phyloP scores from a whole-genome alignment of 2,329 filamentous ascomycete genomes.

The Colletotrichum eleusines region DNA sequence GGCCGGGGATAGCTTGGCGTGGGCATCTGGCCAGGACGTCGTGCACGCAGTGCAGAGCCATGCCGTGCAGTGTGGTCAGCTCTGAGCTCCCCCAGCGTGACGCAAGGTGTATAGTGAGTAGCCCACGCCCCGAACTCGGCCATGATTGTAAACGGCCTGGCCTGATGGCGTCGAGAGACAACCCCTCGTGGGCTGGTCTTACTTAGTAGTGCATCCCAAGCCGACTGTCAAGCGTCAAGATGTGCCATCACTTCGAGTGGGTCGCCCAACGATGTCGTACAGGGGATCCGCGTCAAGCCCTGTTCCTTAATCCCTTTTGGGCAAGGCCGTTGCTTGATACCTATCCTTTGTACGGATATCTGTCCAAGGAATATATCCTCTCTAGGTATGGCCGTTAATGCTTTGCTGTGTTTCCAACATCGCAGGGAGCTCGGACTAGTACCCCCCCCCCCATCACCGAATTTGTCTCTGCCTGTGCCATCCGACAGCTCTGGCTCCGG shows the following conservation, averaged over 20 bases:
- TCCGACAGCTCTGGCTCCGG: slow-evolving; percentile 1
- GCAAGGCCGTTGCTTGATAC: slow-evolving; percentile 26
- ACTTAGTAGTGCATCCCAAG: slow-evolving; percentile 10
- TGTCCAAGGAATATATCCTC: slow-evolving; percentile 1
- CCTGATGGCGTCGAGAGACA: slow-evolving; percentile 19
- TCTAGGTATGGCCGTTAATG: slow-evolving; percentile 4
- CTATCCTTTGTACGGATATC: slow-evolving; percentile 28
- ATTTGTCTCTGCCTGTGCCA: slow-evolving; percentile 9
- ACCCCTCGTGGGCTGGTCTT: slow-evolving; percentile 26
- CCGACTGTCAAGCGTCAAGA: slow-evolving; percentile 32
- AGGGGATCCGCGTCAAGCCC: slow-evolving; percentile 36
- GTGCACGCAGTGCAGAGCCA: slow-evolving; percentile 14
- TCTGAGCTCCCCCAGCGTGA: slow-evolving; percentile 21
- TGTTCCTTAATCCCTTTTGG: slow-evolving; percentile 34
- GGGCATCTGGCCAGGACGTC: neutral
- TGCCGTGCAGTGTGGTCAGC: slow-evolving; percentile 9
- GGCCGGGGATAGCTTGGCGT: slow-evolving; percentile 32
- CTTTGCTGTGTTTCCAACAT: slow-evolving; percentile 13
- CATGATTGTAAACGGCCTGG: slow-evolving; percentile 19
- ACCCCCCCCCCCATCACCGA: slow-evolving; percentile 1
- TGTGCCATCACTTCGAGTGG: slow-evolving; percentile 23
- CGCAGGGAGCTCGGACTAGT: slow-evolving; percentile 13
- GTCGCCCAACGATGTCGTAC: slow-evolving; percentile 41
- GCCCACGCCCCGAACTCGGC: slow-evolving; percentile 21
- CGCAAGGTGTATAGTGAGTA: neutral